Conservation (phyloP, 257 asterid species). For the Solanum stenotomum region DNA sequence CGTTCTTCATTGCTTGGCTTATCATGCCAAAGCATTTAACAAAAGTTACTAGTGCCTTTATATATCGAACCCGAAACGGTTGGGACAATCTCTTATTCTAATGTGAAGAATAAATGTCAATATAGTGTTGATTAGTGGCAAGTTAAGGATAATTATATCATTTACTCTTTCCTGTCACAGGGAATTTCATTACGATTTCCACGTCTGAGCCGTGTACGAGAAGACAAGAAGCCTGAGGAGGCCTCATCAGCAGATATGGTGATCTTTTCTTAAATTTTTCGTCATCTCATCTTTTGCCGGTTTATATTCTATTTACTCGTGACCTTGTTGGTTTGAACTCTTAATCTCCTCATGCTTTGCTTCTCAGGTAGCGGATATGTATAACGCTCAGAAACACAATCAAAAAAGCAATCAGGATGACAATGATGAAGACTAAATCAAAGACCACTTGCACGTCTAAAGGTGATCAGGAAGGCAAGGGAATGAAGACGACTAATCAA, state of each 20-base stretch:
- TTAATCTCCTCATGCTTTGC: not conserved
- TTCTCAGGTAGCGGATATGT: constrained; percentile 78
- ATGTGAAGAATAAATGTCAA: not conserved
- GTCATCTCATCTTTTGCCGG: not conserved
- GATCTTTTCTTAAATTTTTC: constrained; percentile 1
- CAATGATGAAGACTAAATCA: constrained; percentile 48
- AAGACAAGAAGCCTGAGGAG: constrained; percentile 87
- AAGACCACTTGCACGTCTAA: not conserved
- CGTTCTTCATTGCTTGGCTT: not conserved
- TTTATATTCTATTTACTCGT: not conserved
- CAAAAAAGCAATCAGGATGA: constrained; percentile 40
- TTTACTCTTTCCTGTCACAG: constrained; percentile 24
- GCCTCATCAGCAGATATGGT: constrained; percentile 87
- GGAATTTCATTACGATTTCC: constrained; percentile 93
- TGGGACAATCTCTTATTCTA: not conserved
- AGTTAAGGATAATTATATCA: not conserved
- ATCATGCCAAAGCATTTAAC: not conserved
- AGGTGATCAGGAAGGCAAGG: not conserved
- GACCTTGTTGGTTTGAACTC: not conserved
- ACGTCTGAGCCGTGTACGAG: constrained; percentile 70
- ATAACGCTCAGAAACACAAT: constrained; percentile 51
- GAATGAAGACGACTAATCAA: constrained; percentile 37
- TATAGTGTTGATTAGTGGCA: not conserved
- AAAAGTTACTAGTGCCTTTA: not conserved
- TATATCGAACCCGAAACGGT: not conserved